These are phyloP conservation scores for Nyssa sinensis DNA, from an alignment of 148 eudicot species.

Conservation along the genomic window DNA sequence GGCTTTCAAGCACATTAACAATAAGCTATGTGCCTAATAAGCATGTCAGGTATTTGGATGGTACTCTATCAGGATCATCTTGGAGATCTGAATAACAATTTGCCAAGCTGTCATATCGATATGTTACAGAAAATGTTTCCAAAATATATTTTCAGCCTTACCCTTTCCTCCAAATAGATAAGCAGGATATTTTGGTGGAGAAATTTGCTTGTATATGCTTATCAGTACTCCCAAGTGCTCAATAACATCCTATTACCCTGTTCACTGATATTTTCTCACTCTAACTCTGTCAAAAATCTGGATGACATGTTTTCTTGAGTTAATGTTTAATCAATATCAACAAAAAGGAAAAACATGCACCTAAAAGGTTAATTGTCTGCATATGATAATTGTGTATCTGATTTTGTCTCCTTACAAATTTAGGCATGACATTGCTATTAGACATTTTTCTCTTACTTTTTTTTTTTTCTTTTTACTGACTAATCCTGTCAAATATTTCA, in stretches of 20 bases:
- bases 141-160: not conserved
- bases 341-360: too few species aligned
- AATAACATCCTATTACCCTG: not conserved
- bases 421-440: not conserved
- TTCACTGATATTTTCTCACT: not conserved
- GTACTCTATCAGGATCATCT: not conserved
- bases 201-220: not conserved
- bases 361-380: conserved; percentile 1
- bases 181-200: not conserved
- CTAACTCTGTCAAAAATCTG: not conserved
- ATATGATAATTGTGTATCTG: not conserved
- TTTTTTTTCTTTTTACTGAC: too few species aligned
- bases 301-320: conserved; percentile 3
- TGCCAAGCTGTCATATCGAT: too few species aligned
- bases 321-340: not conserved
- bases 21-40: too few species aligned
- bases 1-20: too few species aligned
- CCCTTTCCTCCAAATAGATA: not conserved
- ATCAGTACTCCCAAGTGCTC: not conserved
- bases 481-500: too few species aligned
- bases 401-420: not conserved
- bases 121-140: too few species aligned
- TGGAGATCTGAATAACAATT: not conserved
- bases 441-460: too few species aligned
- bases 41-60: not conserved